Base-by-base conservation (phyloP, 768 basidiomycete species). In the Scleroderma citrinum region DNA sequence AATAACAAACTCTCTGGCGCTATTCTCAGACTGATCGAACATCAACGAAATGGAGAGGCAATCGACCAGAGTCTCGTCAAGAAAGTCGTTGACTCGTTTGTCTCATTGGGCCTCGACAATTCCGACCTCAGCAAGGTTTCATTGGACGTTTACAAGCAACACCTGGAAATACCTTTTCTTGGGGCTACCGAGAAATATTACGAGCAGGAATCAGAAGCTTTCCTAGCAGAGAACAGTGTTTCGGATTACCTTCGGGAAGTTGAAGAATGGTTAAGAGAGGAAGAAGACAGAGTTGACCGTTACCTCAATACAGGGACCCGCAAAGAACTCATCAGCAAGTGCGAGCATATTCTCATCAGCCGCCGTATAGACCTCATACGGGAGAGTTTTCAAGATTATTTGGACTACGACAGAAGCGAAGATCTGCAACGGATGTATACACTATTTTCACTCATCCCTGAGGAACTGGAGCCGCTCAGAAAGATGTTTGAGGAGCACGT, bases 401-500 rank as follows among this genome's bases (percentile, higher is more conserved):
- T 94, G 55, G 94, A 97, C 64, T 92, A 78, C 65, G 95, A 97
- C 69, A 91, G 92, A 67, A 87, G 92, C 50, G 89, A 93, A 66
- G 95, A 98, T 61, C 74, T 99, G 37, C 91, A 91, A 57, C 80
- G 94, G 37, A 96, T 97, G 91, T 97, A 96, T 69, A 76, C 85
- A 8, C 74, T 97, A 16, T 75, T 98, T 19, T 84, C 87, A 12
- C 86, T 94, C 30, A 94, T 97, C 51, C 81, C 83, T 14, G 85
- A 92, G 57, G 95, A 94, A 6, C 73, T 97, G 49, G 91, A 95
- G 58, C 93, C 92, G 0, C 69, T 97, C 47, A 80, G 92, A 59
- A 88, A 87, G 75, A 85, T 82, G 61, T 99, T 97, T 61, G 94
- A 94, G 70, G 85, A 88, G 56, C 93, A 96, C 65, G 95, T 98